Base-by-base conservation (phyloP, 352 stramenopile genomes). In the Phytophthora fragariaefolia region DNA sequence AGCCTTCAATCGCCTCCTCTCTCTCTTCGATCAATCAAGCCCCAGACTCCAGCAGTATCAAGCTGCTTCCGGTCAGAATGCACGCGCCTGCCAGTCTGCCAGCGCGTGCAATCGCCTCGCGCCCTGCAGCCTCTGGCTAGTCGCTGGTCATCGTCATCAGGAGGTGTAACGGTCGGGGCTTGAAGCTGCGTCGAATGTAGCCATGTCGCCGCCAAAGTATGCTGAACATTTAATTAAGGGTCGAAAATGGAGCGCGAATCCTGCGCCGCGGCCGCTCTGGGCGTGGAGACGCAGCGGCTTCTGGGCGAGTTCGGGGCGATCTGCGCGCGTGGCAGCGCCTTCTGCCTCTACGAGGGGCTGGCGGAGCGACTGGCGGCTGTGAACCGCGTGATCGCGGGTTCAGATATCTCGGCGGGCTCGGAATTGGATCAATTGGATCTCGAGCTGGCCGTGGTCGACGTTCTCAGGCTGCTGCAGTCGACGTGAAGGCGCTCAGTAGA, bases 111-210 rank as follows among this genome's bases (percentile, higher is more conserved):
- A 55, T 42, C 28, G 48, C 48, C 15, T 23, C 15, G 22, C 8
- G n/a, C 12, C 28, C 3, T 38, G 30, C 15, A 17, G 30, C 30
- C 34, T 47, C 34, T 56, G 57, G 47, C 30, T 53, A 59, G 58
- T 54, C 26, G 58, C 47, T 59, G 34, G 47, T 59, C 58, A 66
- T 38, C 38, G 28, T 20, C 18, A 46, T 15, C 38, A 22, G 30
- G 30, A 6, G 30, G 17, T 24, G 18, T 24, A 47, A 22, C 18
- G 17, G 40, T 24, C 40, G 8, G 12, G n/a, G 4, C 12, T 67
- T 66, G 49, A 61, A 60, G 59, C 34, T 59, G 40, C 32, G 17
- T 30, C 57, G 53, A 18, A 3, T 68, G 51, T 57, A 62, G 60
- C 60, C 50, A 68, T 68, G 13, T 49, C 28, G n/a, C 15, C 43